Conservation (phyloP, 2,329 filamentous ascomycete genomes). For the Stagonosporopsis rhizophila region DNA sequence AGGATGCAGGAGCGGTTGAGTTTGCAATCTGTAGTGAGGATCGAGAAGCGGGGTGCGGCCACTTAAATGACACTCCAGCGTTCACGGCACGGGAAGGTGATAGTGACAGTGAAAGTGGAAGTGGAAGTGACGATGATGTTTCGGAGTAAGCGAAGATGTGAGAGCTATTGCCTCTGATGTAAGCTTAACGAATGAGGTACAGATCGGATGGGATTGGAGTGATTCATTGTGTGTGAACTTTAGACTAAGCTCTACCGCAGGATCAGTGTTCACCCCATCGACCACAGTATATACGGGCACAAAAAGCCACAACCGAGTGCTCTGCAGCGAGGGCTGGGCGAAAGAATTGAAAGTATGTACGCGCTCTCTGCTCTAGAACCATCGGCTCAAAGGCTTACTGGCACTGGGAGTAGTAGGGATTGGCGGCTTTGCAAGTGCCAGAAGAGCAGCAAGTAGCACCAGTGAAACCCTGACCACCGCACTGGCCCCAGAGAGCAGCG, state of each 20-base stretch:
- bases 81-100: neutral
- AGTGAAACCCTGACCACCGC: constrained; percentile 24
- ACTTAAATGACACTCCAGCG: too few species aligned
- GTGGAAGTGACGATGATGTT: too few species aligned
- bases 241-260: constrained; percentile 3
- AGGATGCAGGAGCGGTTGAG: neutral
- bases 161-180: too few species aligned
- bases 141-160: too few species aligned
- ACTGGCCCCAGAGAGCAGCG: constrained; percentile 22
- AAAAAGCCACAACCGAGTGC: neutral
- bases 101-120: neutral
- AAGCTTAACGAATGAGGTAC: neutral
- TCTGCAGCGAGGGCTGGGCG: constrained; percentile 1
- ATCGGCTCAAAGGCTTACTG: neutral
- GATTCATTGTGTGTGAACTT: neutral
- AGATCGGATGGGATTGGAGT: neutral
- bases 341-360: constrained; percentile 11
- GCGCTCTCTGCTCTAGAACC: neutral
- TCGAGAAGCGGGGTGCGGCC: neutral
- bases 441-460: constrained; percentile 26
- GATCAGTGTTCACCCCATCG: neutral
- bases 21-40: neutral
- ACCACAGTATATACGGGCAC: constrained; percentile 1
- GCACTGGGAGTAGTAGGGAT: constrained; percentile 32
- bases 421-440: constrained; percentile 25